These are phyloP conservation scores for Cyclanthera cordifolia DNA, from an alignment of 306 rosid genomes.

Conservation along the genomic window DNA sequence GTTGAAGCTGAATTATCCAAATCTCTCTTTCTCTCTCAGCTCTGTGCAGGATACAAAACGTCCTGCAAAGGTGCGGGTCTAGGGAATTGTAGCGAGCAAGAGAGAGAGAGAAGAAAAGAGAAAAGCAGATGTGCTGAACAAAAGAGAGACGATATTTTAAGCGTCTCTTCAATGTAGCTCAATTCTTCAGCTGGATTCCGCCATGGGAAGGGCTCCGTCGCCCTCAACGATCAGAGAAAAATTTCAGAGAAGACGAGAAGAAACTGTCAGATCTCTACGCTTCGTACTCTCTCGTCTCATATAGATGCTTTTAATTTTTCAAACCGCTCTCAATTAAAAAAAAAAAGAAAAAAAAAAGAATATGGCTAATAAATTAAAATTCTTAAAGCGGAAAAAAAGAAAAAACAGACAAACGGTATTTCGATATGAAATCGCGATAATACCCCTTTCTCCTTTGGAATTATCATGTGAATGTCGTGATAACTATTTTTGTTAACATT, in stretches of 20 bases:
- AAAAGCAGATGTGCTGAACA: neutral
- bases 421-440: neutral
- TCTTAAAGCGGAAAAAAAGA: no score
- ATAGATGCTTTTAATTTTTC: slow-evolving; percentile 4
- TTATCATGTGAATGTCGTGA: neutral
- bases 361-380: neutral
- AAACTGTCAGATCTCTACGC: slow-evolving; percentile 30
- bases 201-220: slow-evolving; percentile 30
- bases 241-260: slow-evolving; percentile 12
- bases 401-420: neutral
- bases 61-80: slow-evolving; percentile 29
- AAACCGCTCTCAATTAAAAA: neutral
- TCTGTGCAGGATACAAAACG: slow-evolving; percentile 14
- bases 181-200: slow-evolving; percentile 35
- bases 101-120: slow-evolving; percentile 9
- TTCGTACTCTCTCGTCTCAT: slow-evolving; percentile 7
- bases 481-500: neutral
- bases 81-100: slow-evolving; percentile 31
- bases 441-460: neutral
- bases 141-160: slow-evolving; percentile 52
- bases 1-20: slow-evolving; percentile 7
- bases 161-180: slow-evolving; percentile 34
- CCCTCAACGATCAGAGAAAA: slow-evolving; percentile 16
- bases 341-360: neutral
- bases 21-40: slow-evolving; percentile 11